Conservation (phyloP, 352 stramenopile species). For the Peronospora tabacina region DNA sequence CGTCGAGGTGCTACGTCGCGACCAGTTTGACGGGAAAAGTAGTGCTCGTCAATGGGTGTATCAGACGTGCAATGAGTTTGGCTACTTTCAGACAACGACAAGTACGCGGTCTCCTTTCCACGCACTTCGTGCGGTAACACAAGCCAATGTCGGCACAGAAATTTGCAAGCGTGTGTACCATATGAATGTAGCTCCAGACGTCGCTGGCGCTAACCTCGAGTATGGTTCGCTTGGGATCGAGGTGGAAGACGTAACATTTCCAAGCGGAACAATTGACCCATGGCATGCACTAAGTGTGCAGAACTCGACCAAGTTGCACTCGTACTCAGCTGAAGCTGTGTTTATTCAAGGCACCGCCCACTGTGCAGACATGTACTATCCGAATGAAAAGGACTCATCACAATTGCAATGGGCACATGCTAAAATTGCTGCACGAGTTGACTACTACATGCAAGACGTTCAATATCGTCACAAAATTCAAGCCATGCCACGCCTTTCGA, state of each 20-base stretch:
- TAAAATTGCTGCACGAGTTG: conserved; percentile 49
- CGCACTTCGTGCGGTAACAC: conserved; percentile 55
- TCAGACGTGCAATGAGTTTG: conserved; percentile 87
- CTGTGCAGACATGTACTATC: conserved; percentile 80
- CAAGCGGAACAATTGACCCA: conserved; percentile 76
- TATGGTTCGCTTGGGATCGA: conserved; percentile 71
- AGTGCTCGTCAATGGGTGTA: conserved; percentile 80
- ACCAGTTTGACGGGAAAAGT: conserved; percentile 60
- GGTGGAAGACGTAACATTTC: conserved; percentile 76
- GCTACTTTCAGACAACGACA: conserved; percentile 78
- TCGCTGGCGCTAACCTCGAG: conserved; percentile 56
- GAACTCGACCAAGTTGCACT: conserved; percentile 56
- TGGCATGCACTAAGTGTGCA: conserved; percentile 78
- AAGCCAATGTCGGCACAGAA: conserved; percentile 58
- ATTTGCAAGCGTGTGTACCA: conserved; percentile 80
- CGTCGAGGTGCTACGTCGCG: conserved; percentile 51
- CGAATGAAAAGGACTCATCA: conserved; percentile 39
- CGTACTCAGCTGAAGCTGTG: conserved; percentile 43
- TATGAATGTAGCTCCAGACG: conserved; percentile 52
- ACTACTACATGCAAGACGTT: conserved; percentile 32
- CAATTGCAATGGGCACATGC: conserved; percentile 59
- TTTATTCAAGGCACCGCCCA: conserved; percentile 80
- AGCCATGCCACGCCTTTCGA: conserved; percentile 1
- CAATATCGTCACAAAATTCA: neutral
- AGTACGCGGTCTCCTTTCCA: conserved; percentile 56